Evolutionary conservation across 148 eudicot species (phyloP).

Genomic region (Amaranthus hypochondriacus): DNA sequence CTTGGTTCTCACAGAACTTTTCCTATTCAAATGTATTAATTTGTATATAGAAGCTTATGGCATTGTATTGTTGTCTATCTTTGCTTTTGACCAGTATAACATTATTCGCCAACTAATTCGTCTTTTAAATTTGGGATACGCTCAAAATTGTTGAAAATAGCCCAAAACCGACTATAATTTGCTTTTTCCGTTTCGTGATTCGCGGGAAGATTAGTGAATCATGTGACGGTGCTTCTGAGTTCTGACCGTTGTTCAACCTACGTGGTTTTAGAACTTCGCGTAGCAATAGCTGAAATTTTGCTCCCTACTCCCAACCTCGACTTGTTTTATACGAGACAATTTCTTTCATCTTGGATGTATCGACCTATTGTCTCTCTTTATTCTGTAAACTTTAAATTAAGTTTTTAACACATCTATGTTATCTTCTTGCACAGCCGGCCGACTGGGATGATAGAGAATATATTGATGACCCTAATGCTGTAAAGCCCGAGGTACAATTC

Average conservation of each 20-base stretch:
- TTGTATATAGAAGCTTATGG: neutral
- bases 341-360: neutral
- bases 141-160: no score
- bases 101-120: neutral
- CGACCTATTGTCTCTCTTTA: neutral
- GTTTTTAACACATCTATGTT: neutral
- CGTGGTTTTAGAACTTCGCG: neutral
- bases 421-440: slow-evolving; percentile 26
- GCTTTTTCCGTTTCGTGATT: no score
- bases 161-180: no score
- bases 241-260: no score
- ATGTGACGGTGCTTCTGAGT: no score
- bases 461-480: slow-evolving; percentile 37
- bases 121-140: no score
- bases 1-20: neutral
- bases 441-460: slow-evolving; percentile 47
- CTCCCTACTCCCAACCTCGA: neutral
- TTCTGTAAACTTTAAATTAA: neutral
- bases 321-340: neutral
- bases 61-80: neutral
- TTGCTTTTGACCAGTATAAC: neutral
- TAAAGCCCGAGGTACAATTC: slow-evolving; percentile 39
- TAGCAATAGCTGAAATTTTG: neutral
- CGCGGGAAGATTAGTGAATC: no score
- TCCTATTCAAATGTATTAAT: neutral